These are phyloP conservation scores for Vitis riparia DNA, from an alignment of 164 flowering plant species.

Conservation along the genomic window DNA sequence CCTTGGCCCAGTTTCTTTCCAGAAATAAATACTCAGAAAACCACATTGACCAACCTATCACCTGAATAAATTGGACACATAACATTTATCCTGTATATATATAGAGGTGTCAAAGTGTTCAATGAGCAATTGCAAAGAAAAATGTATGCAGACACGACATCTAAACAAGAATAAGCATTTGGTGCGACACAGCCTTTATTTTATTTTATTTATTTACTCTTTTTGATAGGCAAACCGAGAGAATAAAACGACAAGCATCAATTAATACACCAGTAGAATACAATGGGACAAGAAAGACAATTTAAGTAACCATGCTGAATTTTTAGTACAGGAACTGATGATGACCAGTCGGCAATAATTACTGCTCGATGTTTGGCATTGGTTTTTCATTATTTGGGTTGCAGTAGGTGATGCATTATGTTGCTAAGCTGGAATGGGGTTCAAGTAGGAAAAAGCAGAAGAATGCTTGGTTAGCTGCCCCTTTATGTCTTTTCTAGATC, in stretches of 20 bases:
- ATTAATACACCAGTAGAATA: no score
- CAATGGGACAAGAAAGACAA: no score
- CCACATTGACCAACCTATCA: constrained; percentile 99
- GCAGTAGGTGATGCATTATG: no score
- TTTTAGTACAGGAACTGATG: neutral
- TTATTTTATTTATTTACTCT: no score
- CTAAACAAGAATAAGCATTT: neutral
- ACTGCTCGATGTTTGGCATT: neutral
- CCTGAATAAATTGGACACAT: constrained; percentile 39
- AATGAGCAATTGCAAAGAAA: neutral
- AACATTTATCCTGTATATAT: neutral
- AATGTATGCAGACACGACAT: neutral
- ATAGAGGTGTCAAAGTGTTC: neutral
- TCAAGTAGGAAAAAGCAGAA: no score
- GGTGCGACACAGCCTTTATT: neutral
- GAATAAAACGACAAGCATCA: no score
- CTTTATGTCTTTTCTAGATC: no score
- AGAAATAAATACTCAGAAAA: constrained; percentile 91
- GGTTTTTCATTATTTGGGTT: no score
- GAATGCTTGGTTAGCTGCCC: no score
- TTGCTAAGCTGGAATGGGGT: no score
- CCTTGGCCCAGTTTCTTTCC: constrained; percentile 97
- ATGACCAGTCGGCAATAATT: neutral
- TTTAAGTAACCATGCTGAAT: neutral
- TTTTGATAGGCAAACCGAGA: no score